Evolutionary conservation across 441 rosid species (phyloP), one percentile per base, ranked within the genome.

Genomic region (Syzygium malaccense): DNA sequence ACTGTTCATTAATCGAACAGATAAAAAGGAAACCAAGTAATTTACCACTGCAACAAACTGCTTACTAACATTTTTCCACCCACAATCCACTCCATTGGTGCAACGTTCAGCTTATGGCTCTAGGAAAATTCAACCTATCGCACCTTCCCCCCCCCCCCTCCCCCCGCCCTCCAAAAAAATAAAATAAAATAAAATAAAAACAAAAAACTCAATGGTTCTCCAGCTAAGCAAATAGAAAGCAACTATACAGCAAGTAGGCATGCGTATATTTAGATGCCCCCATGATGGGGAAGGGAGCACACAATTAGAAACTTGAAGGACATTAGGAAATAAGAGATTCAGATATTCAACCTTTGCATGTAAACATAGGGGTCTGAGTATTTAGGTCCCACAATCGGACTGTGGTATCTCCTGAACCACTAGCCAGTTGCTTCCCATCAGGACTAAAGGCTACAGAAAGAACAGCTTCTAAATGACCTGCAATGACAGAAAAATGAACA

Each of bases 391-490:
- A 97, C 62, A 98, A 91, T 86, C 99, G 94, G 90, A 98, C 99
- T 85, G 99, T 97, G 79, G 99, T 95, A 91, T 98, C 99, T 87
- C 99, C 99, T 6, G 99, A 98, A 87, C 99, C 99, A 95, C 99
- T 98, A 12, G 99, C 99, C 94, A 98, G 92, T 32, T 94, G 98
- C 86, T 93, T 92, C 86, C 99, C 98, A 55, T 98, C 99, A 58
- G 99, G 99, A 92, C 99, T 96, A 90, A 97, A 97, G 48, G 99
- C 95, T 89, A 98, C 98, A 84, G 98, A 95, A 89, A 97, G 99
- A 78, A 97, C 98, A 88, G 99, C 99, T 92, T 97, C 99, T 7
- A 95, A 89, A 41, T 96, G 99, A 91, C 99, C 99, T 96, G 91
- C 64, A 88, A 37, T 79, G 25, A 14, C 85, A 90, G 83, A 83